Base-by-base conservation (phyloP, 805 yeast genomes). In the Barnettozyma sucrosica region DNA sequence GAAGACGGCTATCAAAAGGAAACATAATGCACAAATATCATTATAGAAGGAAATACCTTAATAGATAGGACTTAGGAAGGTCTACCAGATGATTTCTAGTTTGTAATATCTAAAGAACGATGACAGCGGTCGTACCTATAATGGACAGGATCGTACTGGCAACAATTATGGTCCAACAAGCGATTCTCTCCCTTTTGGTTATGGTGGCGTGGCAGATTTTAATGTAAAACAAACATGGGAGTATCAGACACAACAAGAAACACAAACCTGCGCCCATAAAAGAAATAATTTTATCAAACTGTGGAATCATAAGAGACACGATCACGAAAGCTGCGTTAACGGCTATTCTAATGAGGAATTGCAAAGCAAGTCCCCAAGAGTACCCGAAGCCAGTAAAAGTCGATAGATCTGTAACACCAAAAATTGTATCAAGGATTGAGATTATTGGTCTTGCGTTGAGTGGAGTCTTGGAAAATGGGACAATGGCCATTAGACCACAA, bases 391-490 rank as follows among this genome's bases (percentile, higher is more conserved):
- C 62, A 38, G 60, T 58, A 11, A 38, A 44, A 14, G 56, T 56
- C 0, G 59, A 49, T 13, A 55, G 41, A 26, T 52, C 56, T 16
- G 56, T 61, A n/a, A 63, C 59, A 23, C 64, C 48, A 28, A 78
- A 63, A n/a, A 80, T 47, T 10, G 72, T 65, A 56, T 86, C 95
- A 34, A 85, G 59, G 1, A 89, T 80, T 1, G 90, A 74, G 28
- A 86, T 77, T 25, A 89, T 80, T 0, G 97, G 97, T 58, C 89
- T 79, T 11, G 90, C 86, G 54, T 83, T 83, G 36, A 89, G 71
- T 0, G 97, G 96, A 1, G 89, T 76, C 58, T 89, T 89, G 2
- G 96, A 87, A 26, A 89, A 64, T 1, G 97, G 96, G 21, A 89
- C 77, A 7, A 88, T 55, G n/a, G 95, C 85, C 76, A 89, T 84